Base-by-base conservation (phyloP, 2,329 filamentous ascomycete genomes). In the Penicillium sp. region DNA sequence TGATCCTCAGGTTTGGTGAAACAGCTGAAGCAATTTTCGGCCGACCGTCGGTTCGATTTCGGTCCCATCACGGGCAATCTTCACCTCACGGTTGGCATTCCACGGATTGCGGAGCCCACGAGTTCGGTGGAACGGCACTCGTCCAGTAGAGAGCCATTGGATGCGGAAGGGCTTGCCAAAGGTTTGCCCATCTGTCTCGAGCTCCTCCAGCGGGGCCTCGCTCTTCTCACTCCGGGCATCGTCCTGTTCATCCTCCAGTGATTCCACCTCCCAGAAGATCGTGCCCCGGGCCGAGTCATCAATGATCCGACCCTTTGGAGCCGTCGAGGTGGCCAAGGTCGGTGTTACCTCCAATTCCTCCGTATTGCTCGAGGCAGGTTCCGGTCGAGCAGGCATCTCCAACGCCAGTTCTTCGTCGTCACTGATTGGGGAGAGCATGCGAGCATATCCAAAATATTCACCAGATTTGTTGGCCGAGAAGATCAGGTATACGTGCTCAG, bases 401-500 rank as follows among this genome's bases (percentile, higher is more conserved):
- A 90, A 85, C 0, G 86, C 85, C 1, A 87, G 84, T 0, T 82
- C 82, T 11, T 88, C 86, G 63, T 96, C 90, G 53, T 93, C 84
- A 64, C 89, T 87, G 67, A 97, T 96, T 4, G 86, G 80, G 22
- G 93, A 96, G 10, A 82, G 79, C 93, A 98, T 98, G 37, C 90
- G 86, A 21, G 93, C 93, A 69, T 96, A 97, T 21, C 93, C 93
- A 75, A 95, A 97, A 70, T 97, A 98, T 74, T 97, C 93, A 13
- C 93, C 93, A 0, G 93, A 97, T 70, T 97, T 97, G 75, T 98
- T 98, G 13, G 93, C 93, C 1, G 93, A 98, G 73, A 98, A 98
- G 14, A 98, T 86, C 29, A 98, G 80, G 69, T 93, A 97, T 1
- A 98, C 93, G 67, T 89, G 90, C 52, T 96, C 90, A 14, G 87